phyloP scores from a whole-genome alignment of 169 alveolate species.

The Plasmodium vinckei region DNA sequence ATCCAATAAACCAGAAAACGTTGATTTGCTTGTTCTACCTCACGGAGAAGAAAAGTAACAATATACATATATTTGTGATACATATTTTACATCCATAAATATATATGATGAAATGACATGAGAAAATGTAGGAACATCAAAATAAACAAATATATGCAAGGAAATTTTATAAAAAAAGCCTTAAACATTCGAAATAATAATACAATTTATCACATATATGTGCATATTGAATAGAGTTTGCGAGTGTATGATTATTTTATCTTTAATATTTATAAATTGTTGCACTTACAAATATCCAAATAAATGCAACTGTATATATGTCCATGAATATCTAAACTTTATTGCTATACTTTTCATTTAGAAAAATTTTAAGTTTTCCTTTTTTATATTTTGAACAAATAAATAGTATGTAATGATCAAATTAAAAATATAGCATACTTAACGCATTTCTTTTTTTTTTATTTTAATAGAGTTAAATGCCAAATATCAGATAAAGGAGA shows the following conservation, averaged over 20 bases:
- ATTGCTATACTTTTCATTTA: no score
- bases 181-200: background rate
- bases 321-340: no score
- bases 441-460: background rate
- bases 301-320: no score
- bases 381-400: no score
- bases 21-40: constrained; percentile 51
- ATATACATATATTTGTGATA: background rate
- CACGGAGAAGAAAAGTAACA: constrained; percentile 75
- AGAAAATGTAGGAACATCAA: background rate
- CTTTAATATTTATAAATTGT: no score
- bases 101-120: background rate
- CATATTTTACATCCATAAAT: background rate
- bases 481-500: constrained; percentile 73
- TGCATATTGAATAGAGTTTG: no score
- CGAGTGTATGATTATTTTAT: no score
- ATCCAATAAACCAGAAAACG: constrained; percentile 69
- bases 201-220: no score
- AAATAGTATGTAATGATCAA: no score
- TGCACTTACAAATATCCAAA: no score
- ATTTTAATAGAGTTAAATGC: constrained; percentile 60
- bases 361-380: no score
- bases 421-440: no score
- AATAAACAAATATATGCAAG: background rate
- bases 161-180: background rate